Conservation (phyloP, 2,329 filamentous ascomycete genomes). For the Calonectria honghensis region DNA sequence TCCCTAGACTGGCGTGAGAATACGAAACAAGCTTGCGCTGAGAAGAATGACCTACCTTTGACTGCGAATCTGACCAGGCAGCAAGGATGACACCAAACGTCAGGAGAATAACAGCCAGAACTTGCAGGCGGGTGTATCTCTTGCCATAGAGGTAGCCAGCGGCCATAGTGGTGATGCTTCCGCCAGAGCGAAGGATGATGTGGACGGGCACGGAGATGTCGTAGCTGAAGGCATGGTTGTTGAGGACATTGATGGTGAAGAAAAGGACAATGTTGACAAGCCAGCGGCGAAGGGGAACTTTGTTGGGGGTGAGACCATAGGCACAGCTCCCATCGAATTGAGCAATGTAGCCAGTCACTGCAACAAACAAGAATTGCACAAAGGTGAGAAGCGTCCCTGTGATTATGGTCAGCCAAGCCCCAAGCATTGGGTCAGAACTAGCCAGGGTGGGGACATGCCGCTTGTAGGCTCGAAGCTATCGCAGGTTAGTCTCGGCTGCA, state of each 20-base stretch:
- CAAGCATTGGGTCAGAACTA: not conserved
- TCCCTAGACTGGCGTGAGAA: conserved; percentile 41
- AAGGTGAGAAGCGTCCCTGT: conserved; percentile 90
- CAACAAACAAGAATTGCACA: conserved; percentile 90
- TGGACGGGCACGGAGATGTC: conserved; percentile 97
- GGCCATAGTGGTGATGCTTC: conserved; percentile 95
- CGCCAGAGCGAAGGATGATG: conserved; percentile 95
- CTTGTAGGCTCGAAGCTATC: conserved; percentile 86
- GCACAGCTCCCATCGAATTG: conserved; percentile 82
- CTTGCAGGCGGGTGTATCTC: conserved; percentile 86
- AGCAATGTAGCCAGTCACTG: conserved; percentile 84
- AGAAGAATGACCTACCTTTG: conserved; percentile 77
- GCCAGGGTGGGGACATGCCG: conserved; percentile 69
- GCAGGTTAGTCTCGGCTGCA: conserved; percentile 42
- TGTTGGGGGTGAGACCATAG: conserved; percentile 84
- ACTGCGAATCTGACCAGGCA: conserved; percentile 90
- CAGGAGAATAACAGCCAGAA: conserved; percentile 87
- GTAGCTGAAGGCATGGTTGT: conserved; percentile 98
- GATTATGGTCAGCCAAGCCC: conserved; percentile 44
- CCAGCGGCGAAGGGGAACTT: conserved; percentile 90
- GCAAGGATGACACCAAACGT: conserved; percentile 91
- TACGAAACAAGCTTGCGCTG: not conserved
- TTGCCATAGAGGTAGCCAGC: conserved; percentile 93
- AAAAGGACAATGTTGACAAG: conserved; percentile 91
- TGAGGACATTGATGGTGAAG: conserved; percentile 94